Evolutionary conservation across 1,284 basidiomycete genomes (phyloP), one percentile per base, ranked within the genome.

Genomic region (Sanguinoderma infundibulare): DNA sequence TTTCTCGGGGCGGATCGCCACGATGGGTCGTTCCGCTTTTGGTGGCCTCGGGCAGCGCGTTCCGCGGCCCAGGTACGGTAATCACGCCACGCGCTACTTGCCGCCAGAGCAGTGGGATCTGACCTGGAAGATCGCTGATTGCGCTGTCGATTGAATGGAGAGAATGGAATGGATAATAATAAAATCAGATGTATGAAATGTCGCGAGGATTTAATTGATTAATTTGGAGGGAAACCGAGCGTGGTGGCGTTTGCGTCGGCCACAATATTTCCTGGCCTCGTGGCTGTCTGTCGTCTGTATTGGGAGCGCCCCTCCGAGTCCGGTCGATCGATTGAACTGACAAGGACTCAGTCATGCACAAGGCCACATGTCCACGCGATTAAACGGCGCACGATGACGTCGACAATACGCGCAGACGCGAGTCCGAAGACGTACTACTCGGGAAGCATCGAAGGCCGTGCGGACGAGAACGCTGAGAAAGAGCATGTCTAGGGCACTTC

Each of bases 321-420:
- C 40, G 22, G 24, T 22, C 24, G 42, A 46, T 46, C 42, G 42
- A 46, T 46, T 10, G 22, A 12, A 12, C 40, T 42, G 15, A 42
- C 22, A 42, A 42, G 40, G 7, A n/a, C n/a, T n/a, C 6, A 35
- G 34, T 35, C 34, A 10, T 46, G 40, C 54, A 36, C 39, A 9
- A 24, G 42, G 22, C 24, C 46, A 53, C 50, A 58, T n/a, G 60
- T 49, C 54, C 52, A 61, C 9, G 46, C 52, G 46, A 28, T 52
- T 34, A 46, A 20, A 10, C 12, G 17, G 30, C 28, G 51, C 51
- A 2, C 35, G 24, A 61, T 63, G 61, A 63, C 64, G 61, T 63
- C 59, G 59, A 57, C 36, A 28, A 34, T 42, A 22, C 6, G 44
- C 24, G 10, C 40, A 42, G 32, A 39, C 42, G 39, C 61, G 51